Conservation (phyloP, 75 land plant species). For the Chamaecyparis obtusa region DNA sequence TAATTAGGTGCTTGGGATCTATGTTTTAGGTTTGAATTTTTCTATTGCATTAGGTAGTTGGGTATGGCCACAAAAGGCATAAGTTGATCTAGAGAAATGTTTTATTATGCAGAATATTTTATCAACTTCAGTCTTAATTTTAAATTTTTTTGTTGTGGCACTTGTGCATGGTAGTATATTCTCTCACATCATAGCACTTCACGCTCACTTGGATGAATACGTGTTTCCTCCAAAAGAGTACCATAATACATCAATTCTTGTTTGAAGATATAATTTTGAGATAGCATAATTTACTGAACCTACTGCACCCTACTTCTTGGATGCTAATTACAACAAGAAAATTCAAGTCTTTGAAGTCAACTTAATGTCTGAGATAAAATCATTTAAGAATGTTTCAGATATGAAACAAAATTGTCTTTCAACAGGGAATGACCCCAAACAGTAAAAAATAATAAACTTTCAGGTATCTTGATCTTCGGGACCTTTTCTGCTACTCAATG, state of each 20-base stretch:
- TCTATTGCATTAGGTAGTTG: not conserved
- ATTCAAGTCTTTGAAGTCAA: not conserved
- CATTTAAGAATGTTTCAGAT: too few species aligned
- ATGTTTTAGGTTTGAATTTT: not conserved
- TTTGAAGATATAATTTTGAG: not conserved
- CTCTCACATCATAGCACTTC: not conserved
- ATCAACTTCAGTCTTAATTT: not conserved
- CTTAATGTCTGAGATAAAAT: not conserved
- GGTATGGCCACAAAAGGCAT: not conserved
- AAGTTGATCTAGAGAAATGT: not conserved
- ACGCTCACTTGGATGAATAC: not conserved
- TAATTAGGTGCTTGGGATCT: not conserved
- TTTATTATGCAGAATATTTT: not conserved
- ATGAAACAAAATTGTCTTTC: too few species aligned
- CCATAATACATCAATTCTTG: not conserved
- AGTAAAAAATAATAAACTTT: too few species aligned
- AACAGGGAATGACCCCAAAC: too few species aligned
- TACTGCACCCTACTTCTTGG: not conserved
- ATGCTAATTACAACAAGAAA: not conserved
- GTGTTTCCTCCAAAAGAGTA: not conserved
- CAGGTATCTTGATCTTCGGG: too few species aligned
- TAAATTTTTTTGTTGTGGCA: conserved; percentile 1
- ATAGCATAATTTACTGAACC: not conserved
- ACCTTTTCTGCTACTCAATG: too few species aligned
- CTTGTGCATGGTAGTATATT: conserved; percentile 1